Conservation (phyloP, 2,329 filamentous ascomycete genomes). For the Colletotrichum abscissum region DNA sequence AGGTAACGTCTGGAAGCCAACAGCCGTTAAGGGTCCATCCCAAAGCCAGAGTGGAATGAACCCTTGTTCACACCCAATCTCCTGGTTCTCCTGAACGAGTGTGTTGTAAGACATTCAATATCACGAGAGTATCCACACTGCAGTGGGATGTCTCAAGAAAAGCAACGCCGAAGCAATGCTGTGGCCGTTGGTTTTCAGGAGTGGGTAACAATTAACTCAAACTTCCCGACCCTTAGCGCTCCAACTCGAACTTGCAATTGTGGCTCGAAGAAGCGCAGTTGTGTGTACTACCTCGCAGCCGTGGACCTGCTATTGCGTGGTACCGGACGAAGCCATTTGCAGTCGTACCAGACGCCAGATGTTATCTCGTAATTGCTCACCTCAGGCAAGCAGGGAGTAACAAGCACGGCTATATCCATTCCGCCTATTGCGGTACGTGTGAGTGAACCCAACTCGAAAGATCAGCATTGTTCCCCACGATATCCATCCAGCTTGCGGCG, state of each 20-base stretch:
- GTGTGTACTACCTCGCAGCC: not conserved
- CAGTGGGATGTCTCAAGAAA: slow-evolving; percentile 7
- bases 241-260: not conserved
- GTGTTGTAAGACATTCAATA: slow-evolving; percentile 4
- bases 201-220: not conserved
- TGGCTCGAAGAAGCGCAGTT: not conserved
- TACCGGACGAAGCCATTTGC: not conserved
- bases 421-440: not conserved
- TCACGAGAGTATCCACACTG: not conserved
- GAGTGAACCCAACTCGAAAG: not conserved
- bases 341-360: not conserved
- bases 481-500: not conserved
- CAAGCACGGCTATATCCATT: not conserved
- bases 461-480: not conserved
- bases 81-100: slow-evolving; percentile 14
- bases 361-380: not conserved
- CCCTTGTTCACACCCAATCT: slow-evolving; percentile 21
- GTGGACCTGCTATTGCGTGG: not conserved
- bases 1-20: not conserved
- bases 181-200: not conserved
- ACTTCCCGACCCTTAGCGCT: not conserved
- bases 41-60: slow-evolving; percentile 1
- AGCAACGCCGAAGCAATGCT: slow-evolving; percentile 9
- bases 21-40: not conserved
- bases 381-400: not conserved